Base-by-base conservation (phyloP, 768 basidiomycete genomes). In the Boletus tomentosulus region DNA sequence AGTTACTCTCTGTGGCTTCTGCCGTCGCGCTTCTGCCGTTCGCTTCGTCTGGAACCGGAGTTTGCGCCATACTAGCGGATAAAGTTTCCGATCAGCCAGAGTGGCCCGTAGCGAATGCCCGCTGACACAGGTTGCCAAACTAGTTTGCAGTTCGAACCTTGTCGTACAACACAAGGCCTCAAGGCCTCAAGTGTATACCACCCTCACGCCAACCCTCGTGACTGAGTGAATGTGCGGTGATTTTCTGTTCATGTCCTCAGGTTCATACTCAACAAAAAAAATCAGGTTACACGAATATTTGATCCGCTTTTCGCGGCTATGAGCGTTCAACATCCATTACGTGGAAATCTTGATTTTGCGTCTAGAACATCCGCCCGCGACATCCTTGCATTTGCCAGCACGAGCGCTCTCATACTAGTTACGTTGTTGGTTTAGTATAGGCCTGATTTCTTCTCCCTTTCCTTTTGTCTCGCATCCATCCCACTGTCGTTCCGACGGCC, bases 1-100 rank as follows among this genome's bases (percentile, higher is more conserved):
- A 62, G 59, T 57, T 51, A 64, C 65, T 12, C n/a, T 53, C 53
- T 46, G 43, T 27, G 37, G 12, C 33, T 48, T 46, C 37, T 6
- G 41, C 30, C 16, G 43, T 50, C 13, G 41, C 6, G 31, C 7
- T 42, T 19, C 48, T 45, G 15, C 27, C 24, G 43, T 39, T 54
- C 51, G 48, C 37, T 55, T 57, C 42, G 47, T 30, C 46, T 11
- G 5, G 27, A 54, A 22, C 45, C 31, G 24, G 43, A 49, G 50
- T 46, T 50, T 58, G 48, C 27, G 44, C 35, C 53, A 51, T 53
- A n/a, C 6, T 15, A 12, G 6, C 43, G 42, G 44, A 38, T 46
- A 56, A 53, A 30, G 42, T 45, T 55, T 28, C 41, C 38, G 54
- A 47, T 44, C 33, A 48, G 44, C 22, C 9, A 27, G 10, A 39